Conservation (phyloP, 129 eudicot species). For the Oenanthe sinensis region DNA sequence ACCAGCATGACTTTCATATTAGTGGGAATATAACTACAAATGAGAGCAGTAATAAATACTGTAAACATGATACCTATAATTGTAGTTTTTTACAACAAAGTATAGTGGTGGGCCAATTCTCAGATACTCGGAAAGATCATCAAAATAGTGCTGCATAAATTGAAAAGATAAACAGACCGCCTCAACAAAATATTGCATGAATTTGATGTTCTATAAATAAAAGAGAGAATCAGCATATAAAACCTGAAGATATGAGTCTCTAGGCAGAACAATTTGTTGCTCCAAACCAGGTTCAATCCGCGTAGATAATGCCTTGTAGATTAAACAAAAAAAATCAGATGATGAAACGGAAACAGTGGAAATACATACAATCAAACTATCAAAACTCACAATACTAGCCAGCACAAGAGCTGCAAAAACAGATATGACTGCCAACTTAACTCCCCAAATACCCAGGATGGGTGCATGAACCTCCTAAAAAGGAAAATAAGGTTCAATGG, state of each 20-base stretch:
- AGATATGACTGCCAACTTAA: conserved; percentile 59
- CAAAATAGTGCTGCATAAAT: conserved; percentile 72
- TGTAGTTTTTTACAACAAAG: conserved; percentile 83
- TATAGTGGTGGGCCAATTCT: conserved; percentile 94
- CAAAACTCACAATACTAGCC: conserved; percentile 86
- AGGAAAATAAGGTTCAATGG: conserved; percentile 5
- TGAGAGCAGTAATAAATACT: not conserved
- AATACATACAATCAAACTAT: conserved; percentile 1
- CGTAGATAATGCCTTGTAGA: conserved; percentile 72
- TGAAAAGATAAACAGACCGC: not conserved
- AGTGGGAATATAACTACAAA: not conserved
- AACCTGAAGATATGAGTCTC: conserved; percentile 99
- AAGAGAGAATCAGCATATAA: not conserved
- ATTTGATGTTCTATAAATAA: not conserved
- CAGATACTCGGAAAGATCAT: conserved; percentile 68
- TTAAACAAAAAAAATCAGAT: conserved; percentile 7
- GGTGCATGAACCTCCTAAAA: conserved; percentile 93
- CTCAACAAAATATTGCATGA: not conserved
- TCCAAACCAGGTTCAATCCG: conserved; percentile 98
- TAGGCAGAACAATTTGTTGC: conserved; percentile 94
- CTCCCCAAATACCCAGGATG: conserved; percentile 69
- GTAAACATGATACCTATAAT: conserved; percentile 47
- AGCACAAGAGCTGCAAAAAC: conserved; percentile 67
- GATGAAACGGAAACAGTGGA: not conserved
- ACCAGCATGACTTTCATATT: conserved; percentile 9